phyloP scores from a whole-genome alignment of 768 basidiomycete species.

The Russula emetica region DNA sequence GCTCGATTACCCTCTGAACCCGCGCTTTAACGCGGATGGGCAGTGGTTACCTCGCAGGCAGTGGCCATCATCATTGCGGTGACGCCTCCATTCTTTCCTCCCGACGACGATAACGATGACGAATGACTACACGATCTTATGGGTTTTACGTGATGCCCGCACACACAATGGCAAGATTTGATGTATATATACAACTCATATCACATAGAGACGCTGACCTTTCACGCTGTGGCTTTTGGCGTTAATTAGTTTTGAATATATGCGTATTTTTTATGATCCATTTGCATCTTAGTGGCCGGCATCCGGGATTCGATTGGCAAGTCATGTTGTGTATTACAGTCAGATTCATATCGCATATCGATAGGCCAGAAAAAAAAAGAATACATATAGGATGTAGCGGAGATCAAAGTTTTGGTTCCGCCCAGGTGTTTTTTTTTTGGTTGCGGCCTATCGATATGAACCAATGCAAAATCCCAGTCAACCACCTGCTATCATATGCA shows the following conservation, averaged over 20 bases:
- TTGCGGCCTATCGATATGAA: too few species aligned
- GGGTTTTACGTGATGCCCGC: not conserved
- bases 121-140: not conserved
- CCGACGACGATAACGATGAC: not conserved
- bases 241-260: not conserved
- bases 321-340: too few species aligned
- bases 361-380: too few species aligned
- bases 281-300: too few species aligned
- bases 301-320: too few species aligned
- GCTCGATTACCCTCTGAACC: constrained; percentile 60
- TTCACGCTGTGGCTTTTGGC: not conserved
- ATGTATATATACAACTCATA: not conserved
- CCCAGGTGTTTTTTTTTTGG: too few species aligned
- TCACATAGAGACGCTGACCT: not conserved
- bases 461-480: too few species aligned
- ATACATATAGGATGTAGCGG: too few species aligned
- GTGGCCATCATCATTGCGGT: constrained; percentile 67
- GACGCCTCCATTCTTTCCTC: constrained; percentile 12
- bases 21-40: constrained; percentile 67
- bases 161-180: not conserved
- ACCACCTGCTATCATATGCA: too few species aligned
- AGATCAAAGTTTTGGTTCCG: too few species aligned
- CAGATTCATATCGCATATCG: too few species aligned
- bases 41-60: constrained; percentile 60
- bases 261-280: not conserved